Evolutionary conservation across 345 rosid species (phyloP).

Genomic region (Aquilaria sinensis): DNA sequence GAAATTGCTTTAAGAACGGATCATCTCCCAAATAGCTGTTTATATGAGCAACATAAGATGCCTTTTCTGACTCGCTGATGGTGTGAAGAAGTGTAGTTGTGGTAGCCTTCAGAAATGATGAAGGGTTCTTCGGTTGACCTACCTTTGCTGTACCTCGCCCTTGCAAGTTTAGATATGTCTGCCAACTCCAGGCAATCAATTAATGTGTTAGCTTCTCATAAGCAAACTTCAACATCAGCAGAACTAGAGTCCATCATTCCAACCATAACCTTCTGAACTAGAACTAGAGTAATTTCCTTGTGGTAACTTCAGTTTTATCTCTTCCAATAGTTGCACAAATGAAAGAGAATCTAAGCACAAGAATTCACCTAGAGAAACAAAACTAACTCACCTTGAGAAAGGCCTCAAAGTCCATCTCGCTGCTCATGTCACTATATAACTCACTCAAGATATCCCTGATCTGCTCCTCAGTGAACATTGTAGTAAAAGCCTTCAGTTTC

Average conservation of each 20-base stretch:
- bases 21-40: slow-evolving; percentile 88
- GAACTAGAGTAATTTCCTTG: neutral
- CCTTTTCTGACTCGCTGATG: slow-evolving; percentile 68
- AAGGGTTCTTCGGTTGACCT: slow-evolving; percentile 52
- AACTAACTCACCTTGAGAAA: slow-evolving; percentile 61
- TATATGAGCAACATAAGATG: slow-evolving; percentile 80
- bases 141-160: slow-evolving; percentile 50
- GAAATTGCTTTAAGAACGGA: slow-evolving; percentile 78
- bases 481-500: slow-evolving; percentile 55
- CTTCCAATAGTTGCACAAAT: neutral
- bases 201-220: slow-evolving; percentile 12
- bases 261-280: neutral
- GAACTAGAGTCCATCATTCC: neutral
- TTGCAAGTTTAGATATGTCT: slow-evolving; percentile 64
- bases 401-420: slow-evolving; percentile 63
- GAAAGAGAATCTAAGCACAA: neutral
- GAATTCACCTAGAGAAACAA: slow-evolving; percentile 2
- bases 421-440: slow-evolving; percentile 28
- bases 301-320: neutral
- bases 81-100: slow-evolving; percentile 69
- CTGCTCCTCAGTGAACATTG: slow-evolving; percentile 56
- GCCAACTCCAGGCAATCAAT: slow-evolving; percentile 25
- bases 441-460: slow-evolving; percentile 40
- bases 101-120: slow-evolving; percentile 70
- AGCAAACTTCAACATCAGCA: neutral